These are phyloP conservation scores for Funneliformis mosseae DNA, from an alignment of 192 early-diverging fungal genomes.

Conservation along the genomic window DNA sequence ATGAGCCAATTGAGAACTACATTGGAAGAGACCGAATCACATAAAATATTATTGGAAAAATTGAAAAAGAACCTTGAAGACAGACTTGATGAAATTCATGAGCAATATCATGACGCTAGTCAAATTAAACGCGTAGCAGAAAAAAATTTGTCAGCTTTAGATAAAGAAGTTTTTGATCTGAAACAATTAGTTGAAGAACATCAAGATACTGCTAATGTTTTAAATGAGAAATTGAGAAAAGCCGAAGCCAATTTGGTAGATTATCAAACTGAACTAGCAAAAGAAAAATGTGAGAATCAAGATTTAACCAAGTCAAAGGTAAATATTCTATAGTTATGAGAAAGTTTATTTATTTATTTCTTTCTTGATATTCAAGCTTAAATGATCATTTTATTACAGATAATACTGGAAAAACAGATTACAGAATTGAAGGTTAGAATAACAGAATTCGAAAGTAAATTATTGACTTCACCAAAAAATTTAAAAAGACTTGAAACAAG, in stretches of 20 bases:
- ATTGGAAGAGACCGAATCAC: conserved; percentile 73
- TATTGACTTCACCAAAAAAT: conserved; percentile 58
- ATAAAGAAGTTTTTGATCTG: conserved; percentile 73
- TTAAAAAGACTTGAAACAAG: conserved; percentile 60
- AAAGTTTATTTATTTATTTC: not conserved
- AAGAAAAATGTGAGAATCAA: conserved; percentile 68
- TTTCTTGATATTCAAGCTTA: conserved; percentile 7
- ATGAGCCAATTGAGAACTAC: conserved; percentile 59
- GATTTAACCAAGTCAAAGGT: conserved; percentile 48
- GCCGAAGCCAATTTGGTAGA: conserved; percentile 66
- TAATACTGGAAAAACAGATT: conserved; percentile 77
- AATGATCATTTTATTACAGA: conserved; percentile 39
- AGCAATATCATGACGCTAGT: conserved; percentile 67
- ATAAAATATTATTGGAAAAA: conserved; percentile 65
- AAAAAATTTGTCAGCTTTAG: conserved; percentile 66
- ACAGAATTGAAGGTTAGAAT: conserved; percentile 78
- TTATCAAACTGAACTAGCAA: conserved; percentile 71
- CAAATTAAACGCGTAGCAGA: conserved; percentile 73
- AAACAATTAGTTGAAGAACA: conserved; percentile 74
- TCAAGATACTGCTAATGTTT: conserved; percentile 62
- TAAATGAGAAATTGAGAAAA: conserved; percentile 70
- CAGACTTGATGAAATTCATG: conserved; percentile 72
- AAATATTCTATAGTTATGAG: not conserved
- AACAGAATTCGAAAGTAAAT: conserved; percentile 74
- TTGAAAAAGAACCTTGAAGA: conserved; percentile 72